Base-by-base conservation (phyloP, 495 filamentous ascomycete genomes). In the Xylaria telfairii region DNA sequence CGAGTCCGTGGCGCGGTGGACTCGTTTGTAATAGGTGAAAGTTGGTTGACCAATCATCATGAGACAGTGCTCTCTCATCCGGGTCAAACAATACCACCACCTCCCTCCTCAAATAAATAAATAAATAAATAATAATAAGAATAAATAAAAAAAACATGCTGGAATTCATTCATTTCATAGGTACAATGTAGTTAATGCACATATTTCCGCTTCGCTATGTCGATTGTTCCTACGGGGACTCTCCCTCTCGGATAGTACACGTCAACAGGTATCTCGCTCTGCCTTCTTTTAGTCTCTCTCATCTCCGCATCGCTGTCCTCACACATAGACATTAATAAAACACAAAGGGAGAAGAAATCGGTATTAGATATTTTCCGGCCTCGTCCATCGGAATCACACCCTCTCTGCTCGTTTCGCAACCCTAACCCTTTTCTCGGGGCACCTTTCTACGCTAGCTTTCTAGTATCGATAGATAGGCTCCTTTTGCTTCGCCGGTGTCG, bases 391-490 rank as follows among this genome's bases (percentile, higher is more conserved):
- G 21, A 57, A 51, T 34, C 34, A 37, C 21, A 54, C 8, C 28
- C 51, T 34, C 32, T 6, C 37, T 1, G 32, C 30, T n/a, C 13
- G 39, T 41, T 59, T 60, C 24, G n/a, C n/a, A 62, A 10, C 9
- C 17, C 26, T 47, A 3, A 32, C 4, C 19, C 4, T 26, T 59
- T 2, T n/a, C 24, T 51, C 39, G 60, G 7, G 37, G 13, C 28
- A 12, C 19, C 66, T 49, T 19, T 49, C 13, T 4, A 19, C 26
- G 17, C 30, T 30, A 37, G 41, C 26, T 47, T 9, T 44, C 68
- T 76, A 84, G 69, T 83, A 82, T 64, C 82, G 78, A 67, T 81
- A 80, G 21, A 81, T 75, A 39, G 77, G 73, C 68, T 78, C 78
- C 65, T 77, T 73, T 26, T 77, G 65, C 72, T 78, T 79, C 54